A percentile compares a stretch with the other conserved stretches of the same genome.
Evolutionary conservation across 139 green algal species (phyloP).

Genomic region (Auxenochlorella protothecoides): DNA sequence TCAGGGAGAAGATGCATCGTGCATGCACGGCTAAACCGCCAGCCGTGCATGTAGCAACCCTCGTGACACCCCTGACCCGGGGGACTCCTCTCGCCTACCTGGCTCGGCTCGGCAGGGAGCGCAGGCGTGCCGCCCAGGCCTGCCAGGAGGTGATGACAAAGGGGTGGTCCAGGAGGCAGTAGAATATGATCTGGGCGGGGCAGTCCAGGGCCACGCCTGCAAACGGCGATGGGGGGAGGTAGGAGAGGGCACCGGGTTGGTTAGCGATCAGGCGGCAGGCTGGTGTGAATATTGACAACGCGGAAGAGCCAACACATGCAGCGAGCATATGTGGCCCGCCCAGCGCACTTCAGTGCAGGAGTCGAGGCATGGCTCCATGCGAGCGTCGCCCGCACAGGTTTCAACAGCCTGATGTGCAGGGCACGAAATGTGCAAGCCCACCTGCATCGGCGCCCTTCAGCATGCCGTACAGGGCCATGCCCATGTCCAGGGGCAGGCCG

Average conservation of each 20-base stretch:
- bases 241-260: not conserved
- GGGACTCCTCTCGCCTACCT: no score
- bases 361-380: not conserved
- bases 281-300: not conserved
- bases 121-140: constrained; percentile 16
- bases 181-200: constrained; percentile 21
- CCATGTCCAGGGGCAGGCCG: constrained; percentile 26
- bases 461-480: constrained; percentile 30
- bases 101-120: not conserved
- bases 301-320: no score
- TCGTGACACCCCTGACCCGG: not conserved
- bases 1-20: not conserved
- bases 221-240: not conserved
- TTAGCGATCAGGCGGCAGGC: not conserved
- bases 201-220: constrained; percentile 19
- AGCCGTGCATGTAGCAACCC: not conserved
- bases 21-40: constrained; percentile 10
- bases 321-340: no score
- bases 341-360: no score
- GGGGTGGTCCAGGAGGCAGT: constrained; percentile 18
- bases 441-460: constrained; percentile 1
- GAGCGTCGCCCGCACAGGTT: not conserved
- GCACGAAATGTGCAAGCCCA: not conserved
- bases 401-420: not conserved
- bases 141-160: constrained; percentile 26